Conservation (phyloP, 331 rosid genomes). For the Rosa hybrid region DNA sequence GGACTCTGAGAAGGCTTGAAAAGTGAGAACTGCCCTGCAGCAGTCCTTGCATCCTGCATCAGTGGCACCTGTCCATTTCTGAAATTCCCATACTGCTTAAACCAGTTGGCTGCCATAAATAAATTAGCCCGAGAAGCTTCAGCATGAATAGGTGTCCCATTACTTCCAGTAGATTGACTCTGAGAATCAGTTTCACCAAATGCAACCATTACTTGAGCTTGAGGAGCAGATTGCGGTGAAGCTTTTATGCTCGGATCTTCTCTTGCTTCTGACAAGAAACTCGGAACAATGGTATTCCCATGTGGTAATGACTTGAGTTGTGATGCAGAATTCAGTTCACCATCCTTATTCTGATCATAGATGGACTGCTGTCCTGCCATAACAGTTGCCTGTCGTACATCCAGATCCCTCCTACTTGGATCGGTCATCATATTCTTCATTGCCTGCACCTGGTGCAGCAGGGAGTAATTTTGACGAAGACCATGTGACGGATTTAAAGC, state of each 20-base stretch:
- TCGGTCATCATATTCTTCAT: constrained; percentile 36
- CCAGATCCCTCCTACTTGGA: constrained; percentile 34
- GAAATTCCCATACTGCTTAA: constrained; percentile 34
- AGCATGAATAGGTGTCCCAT: constrained; percentile 20
- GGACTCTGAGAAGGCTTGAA: constrained; percentile 38
- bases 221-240: constrained; percentile 25
- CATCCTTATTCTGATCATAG: constrained; percentile 29
- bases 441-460: constrained; percentile 29
- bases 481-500: constrained; percentile 30
- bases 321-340: constrained; percentile 31
- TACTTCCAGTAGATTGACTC: constrained; percentile 33
- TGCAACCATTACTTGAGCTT: constrained; percentile 33
- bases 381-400: constrained; percentile 27
- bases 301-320: constrained; percentile 17
- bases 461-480: constrained; percentile 30
- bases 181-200: constrained; percentile 32
- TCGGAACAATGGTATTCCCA: constrained; percentile 29
- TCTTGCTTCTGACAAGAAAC: constrained; percentile 37
- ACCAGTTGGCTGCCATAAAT: constrained; percentile 37
- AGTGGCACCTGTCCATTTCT: constrained; percentile 45
- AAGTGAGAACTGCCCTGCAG: constrained; percentile 33
- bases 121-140: constrained; percentile 36
- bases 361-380: constrained; percentile 32
- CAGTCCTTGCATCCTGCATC: constrained; percentile 35
- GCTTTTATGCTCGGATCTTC: constrained; percentile 31